Percentiles rank a stretch among this genome's conserved stretches.
These are phyloP conservation scores for Coemansia sp. DNA, from an alignment of 192 early-diverging fungal genomes.

Conservation along the genomic window DNA sequence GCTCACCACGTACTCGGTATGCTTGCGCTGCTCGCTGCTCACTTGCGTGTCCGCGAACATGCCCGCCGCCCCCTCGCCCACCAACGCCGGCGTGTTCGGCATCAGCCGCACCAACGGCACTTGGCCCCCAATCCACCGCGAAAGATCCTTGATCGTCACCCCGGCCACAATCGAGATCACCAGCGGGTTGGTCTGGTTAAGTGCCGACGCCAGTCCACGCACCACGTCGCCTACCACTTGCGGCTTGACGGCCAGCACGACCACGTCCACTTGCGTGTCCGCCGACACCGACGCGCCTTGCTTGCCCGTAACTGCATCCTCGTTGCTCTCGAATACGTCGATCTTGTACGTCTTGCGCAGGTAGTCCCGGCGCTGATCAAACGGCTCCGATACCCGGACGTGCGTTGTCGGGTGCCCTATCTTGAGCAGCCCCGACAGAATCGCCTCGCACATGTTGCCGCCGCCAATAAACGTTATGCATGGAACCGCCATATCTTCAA, in stretches of 20 bases:
- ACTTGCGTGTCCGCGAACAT: constrained; percentile 69
- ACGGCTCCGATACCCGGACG: constrained; percentile 81
- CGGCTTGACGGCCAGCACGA: constrained; percentile 89
- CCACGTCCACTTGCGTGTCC: constrained; percentile 52
- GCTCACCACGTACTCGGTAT: constrained; percentile 66
- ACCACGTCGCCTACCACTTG: constrained; percentile 79
- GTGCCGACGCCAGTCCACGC: constrained; percentile 51
- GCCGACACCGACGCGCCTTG: constrained; percentile 9
- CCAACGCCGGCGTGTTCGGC: constrained; percentile 95
- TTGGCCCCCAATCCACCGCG: constrained; percentile 62
- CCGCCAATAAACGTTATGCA: constrained; percentile 78
- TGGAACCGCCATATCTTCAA: constrained; percentile 8
- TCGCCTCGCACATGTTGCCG: constrained; percentile 94
- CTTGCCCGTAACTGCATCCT: constrained; percentile 56
- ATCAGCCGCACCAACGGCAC: constrained; percentile 77
- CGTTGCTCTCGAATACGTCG: constrained; percentile 62
- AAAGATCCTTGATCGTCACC: constrained; percentile 70
- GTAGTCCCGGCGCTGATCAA: constrained; percentile 60
- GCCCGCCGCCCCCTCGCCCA: constrained; percentile 84
- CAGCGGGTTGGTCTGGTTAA: constrained; percentile 60
- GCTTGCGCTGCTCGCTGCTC: constrained; percentile 57
- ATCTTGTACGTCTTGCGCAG: constrained; percentile 65
- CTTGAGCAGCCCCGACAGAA: constrained; percentile 82
- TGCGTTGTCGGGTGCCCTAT: constrained; percentile 65
- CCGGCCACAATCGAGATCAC: constrained; percentile 91